Conservation (phyloP, 148 eudicot species). For the Cornus kousa region DNA sequence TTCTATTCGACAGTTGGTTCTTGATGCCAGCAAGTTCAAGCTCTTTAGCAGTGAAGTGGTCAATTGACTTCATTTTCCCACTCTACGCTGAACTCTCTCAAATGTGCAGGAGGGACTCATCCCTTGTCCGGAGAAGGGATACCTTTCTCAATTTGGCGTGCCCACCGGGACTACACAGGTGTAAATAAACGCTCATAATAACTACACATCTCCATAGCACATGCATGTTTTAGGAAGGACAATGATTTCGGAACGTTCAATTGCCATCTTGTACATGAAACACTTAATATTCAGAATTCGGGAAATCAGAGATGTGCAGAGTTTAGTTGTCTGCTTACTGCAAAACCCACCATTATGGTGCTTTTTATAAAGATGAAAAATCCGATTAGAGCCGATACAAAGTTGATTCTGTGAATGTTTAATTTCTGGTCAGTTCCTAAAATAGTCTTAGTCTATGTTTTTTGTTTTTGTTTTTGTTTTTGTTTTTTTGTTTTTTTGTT, state of each 20-base stretch:
- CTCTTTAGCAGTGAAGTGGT: slow-evolving; percentile 69
- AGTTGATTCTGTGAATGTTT: background rate
- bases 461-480: too few relatives aligned
- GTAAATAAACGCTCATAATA: background rate
- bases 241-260: background rate
- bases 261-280: background rate
- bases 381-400: background rate
- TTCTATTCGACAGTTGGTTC: slow-evolving; percentile 62
- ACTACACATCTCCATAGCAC: background rate
- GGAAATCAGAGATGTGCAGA: background rate
- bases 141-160: background rate
- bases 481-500: too few relatives aligned
- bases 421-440: too few relatives aligned
- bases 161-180: background rate
- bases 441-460: too few relatives aligned
- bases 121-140: too few relatives aligned
- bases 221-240: background rate
- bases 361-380: too few relatives aligned
- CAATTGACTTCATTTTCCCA: slow-evolving; percentile 27
- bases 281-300: background rate
- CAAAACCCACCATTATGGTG: too few relatives aligned
- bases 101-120: background rate
- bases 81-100: background rate
- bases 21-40: slow-evolving; percentile 74
- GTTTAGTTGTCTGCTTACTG: background rate